Conservation (phyloP, 1,284 basidiomycete genomes). For the Trichosporon coremiiforme region DNA sequence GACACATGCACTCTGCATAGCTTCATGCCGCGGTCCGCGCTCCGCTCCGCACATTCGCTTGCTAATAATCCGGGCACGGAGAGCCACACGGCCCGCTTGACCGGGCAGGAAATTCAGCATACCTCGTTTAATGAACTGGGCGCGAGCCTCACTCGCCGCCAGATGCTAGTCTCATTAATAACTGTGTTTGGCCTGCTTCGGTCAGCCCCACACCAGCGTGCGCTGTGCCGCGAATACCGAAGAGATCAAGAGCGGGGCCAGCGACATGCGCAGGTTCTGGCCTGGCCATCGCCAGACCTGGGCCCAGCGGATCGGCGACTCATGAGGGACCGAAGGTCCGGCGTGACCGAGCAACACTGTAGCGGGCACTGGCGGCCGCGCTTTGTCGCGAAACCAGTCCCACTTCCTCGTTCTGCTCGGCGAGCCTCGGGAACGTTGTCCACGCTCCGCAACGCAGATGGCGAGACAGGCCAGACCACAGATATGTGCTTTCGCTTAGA, state of each 20-base stretch:
- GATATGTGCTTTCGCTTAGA: too few relatives aligned
- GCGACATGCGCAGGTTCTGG: neutral
- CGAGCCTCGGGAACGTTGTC: neutral
- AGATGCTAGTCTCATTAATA: neutral
- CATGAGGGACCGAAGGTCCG: neutral
- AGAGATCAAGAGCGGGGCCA: neutral
- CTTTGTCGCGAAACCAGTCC: too few relatives aligned
- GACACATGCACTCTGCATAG: neutral
- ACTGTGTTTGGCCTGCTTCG: neutral
- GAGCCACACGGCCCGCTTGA: too few relatives aligned
- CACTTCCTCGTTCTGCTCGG: too few relatives aligned
- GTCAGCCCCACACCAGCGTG: too few relatives aligned
- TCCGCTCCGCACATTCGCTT: neutral
- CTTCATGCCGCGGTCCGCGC: neutral
- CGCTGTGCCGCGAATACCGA: too few relatives aligned
- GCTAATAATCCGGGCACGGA: too few relatives aligned
- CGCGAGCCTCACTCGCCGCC: neutral
- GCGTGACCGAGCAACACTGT: neutral
- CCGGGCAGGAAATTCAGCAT: neutral
- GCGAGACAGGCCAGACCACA: too few relatives aligned
- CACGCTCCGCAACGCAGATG: too few relatives aligned
- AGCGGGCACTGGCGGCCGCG: too few relatives aligned
- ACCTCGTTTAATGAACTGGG: neutral
- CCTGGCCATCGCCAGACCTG: too few relatives aligned
- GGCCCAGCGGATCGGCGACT: neutral